Base-by-base conservation (phyloP, 495 filamentous ascomycete genomes). In the Penicillium salamii region DNA sequence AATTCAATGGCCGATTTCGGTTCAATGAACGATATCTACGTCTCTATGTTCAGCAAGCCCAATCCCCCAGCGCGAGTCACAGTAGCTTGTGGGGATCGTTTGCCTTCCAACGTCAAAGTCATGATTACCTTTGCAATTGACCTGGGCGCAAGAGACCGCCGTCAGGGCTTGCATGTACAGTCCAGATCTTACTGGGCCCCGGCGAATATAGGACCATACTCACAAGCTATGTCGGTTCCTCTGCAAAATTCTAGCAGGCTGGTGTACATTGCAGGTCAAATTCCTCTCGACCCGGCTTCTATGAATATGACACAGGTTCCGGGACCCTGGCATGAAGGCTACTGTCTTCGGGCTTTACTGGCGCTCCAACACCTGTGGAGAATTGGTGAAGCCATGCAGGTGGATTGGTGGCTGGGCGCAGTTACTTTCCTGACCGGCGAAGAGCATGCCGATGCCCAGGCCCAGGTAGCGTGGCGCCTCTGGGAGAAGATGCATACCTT, bases 181-280 rank as follows among this genome's bases (percentile, higher is more conserved):
- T 90, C 87, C 13, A 78, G 88, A 20, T 93, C 88, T 3, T 97
- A 97, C 76, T 99, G 93, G 93, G 95, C 93, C 1, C 93, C 93
- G 0, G 91, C 95, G 7, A 97, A 97, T 55, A 99, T 99, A 44
- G 93, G 93, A 0, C 93, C 95, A 0, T 99, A 99, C 65, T 95
- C 90, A 11, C 93, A 99, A 70, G 90, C 93, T 1, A 83, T 93
- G 38, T 74, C 81, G 14, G 65, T 83, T 15, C 82, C 82, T 24
- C 49, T 80, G 49, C 43, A 47, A 24, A 49, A 51, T 24, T 34
- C 42, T 48, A 55, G 59, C 39, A 57, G 56, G 31, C 5, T 83
- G 38, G 71, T 86, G 9, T 79, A 79, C 40, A 75, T 96, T 11
- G 91, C 95, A 1, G 93, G 93, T 0, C 92, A 97, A 65, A 95